Base-by-base conservation (phyloP, 116 monocot genomes). In the Posidonia oceanica region DNA sequence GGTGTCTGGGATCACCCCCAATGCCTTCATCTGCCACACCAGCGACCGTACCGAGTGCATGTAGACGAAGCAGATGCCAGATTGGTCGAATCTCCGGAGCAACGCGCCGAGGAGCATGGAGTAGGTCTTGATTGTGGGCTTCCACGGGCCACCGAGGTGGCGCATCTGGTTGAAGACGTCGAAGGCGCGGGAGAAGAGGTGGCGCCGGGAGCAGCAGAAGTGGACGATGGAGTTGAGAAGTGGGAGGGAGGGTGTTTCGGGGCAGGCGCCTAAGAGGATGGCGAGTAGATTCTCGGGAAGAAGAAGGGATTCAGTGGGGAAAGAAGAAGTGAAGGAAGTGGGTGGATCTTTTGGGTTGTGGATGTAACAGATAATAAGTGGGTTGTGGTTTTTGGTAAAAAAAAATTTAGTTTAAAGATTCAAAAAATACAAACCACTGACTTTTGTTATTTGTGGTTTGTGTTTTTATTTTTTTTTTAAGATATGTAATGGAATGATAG, bases 121-220 rank as follows among this genome's bases (percentile, higher is more conserved):
- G 82, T 83, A 98, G 36, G 92, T 92, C 66, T 85, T 79, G 40
- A 84, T 63, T 16, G 76, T 55, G 10, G 97, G 89, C 17, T 70
- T 79, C 69, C 72, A 66, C 42, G 36, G 0, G 23, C 66, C 14
- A 59, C 71, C 16, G 14, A 68, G 58, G 14, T 51, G 41, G 68
- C 63, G 81, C 82, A 97, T 80, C 53, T 72, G 76, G 69, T 86
- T 89, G 89, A 87, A 92, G 61, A 89, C 52, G 72, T 97, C 97
- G 73, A 97, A 89, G 63, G 97, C 83, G 53, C 71, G 76, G 77
- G 85, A 82, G 84, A 97, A 83, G 75, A 89, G 87, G 80, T 83
- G 85, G 77, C 79, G 83, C 61, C 85, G 80, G 71, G 73, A 79
- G 78, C 83, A 85, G 85, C 80, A 92, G 85, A 98, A 98, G 65